A percentile compares a stretch with the other conserved stretches of the same genome.
phyloP scores from a whole-genome alignment of 441 rosid genomes.

The Mallotus japonicus region DNA sequence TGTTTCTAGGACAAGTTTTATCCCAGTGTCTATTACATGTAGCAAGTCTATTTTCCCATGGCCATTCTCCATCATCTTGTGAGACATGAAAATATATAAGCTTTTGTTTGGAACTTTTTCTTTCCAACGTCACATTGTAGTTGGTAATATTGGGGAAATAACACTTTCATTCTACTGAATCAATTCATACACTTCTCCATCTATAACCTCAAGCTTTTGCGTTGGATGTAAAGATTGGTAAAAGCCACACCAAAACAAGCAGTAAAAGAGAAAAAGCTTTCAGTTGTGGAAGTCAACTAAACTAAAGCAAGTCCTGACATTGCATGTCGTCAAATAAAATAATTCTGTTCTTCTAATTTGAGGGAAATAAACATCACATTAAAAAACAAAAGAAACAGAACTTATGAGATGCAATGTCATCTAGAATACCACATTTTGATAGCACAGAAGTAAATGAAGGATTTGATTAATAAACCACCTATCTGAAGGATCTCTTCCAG shows the following conservation, averaged over 20 bases:
- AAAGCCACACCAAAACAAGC: neutral
- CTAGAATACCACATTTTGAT: neutral
- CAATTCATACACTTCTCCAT: neutral
- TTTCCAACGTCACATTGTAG: neutral
- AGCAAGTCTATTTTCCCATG: neutral
- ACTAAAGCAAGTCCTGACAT: neutral
- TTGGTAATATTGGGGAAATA: neutral
- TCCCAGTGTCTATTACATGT: neutral
- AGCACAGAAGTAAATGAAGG: slow-evolving; percentile 3
- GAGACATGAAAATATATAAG: neutral
- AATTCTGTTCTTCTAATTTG: neutral
- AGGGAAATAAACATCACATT: neutral
- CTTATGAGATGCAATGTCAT: slow-evolving; percentile 7
- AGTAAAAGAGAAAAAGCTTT: neutral
- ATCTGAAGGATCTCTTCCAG: slow-evolving; percentile 99
- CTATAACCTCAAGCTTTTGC: neutral
- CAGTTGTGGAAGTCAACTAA: neutral
- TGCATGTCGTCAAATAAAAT: neutral
- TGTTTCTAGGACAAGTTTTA: neutral
- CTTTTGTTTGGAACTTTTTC: neutral
- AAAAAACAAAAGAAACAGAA: neutral
- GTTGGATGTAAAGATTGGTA: neutral
- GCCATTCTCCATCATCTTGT: neutral
- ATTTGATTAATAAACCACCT: slow-evolving; percentile 48
- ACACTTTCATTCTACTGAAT: no score